These are phyloP conservation scores for Pilasporangium apinafurcum DNA, from an alignment of 352 stramenopile genomes.

Conservation along the genomic window DNA sequence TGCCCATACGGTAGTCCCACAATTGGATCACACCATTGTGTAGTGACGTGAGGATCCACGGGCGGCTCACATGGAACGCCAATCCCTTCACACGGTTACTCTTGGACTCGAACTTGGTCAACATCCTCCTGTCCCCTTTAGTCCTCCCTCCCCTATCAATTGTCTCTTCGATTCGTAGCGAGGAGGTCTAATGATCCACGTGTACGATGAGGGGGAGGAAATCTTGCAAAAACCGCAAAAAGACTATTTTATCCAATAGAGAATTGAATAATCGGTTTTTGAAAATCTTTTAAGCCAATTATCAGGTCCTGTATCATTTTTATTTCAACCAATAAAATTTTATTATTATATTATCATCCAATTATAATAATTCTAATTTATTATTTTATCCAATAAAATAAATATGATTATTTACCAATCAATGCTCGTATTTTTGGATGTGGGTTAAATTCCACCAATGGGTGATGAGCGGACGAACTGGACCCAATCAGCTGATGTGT, in stretches of 20 bases:
- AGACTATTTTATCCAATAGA: constrained; percentile 1
- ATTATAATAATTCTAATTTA: too few relatives aligned
- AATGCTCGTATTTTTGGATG: background rate
- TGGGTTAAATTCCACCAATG: background rate
- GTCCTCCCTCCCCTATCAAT: constrained; percentile 4
- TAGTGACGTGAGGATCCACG: constrained; percentile 99
- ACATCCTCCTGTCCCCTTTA: constrained; percentile 60
- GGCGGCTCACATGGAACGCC: constrained; percentile 97
- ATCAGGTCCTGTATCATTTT: background rate
- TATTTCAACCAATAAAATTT: constrained; percentile 16
- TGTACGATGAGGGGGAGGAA: too few relatives aligned
- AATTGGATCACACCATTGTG: constrained; percentile 98
- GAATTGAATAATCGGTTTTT: background rate
- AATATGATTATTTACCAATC: background rate
- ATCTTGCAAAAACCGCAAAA: background rate
- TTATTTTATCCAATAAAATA: background rate
- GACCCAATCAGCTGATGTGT: constrained; percentile 17
- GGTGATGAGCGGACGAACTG: constrained; percentile 33
- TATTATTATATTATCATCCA: too few relatives aligned
- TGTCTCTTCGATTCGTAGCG: background rate
- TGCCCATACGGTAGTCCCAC: constrained; percentile 99
- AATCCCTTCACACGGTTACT: constrained; percentile 99
- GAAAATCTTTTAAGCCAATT: constrained; percentile 17
- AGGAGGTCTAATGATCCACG: background rate
- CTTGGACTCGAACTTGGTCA: constrained; percentile 99